Evolutionary conservation across 441 rosid species (phyloP).

Genomic region (Populus hybrid): DNA sequence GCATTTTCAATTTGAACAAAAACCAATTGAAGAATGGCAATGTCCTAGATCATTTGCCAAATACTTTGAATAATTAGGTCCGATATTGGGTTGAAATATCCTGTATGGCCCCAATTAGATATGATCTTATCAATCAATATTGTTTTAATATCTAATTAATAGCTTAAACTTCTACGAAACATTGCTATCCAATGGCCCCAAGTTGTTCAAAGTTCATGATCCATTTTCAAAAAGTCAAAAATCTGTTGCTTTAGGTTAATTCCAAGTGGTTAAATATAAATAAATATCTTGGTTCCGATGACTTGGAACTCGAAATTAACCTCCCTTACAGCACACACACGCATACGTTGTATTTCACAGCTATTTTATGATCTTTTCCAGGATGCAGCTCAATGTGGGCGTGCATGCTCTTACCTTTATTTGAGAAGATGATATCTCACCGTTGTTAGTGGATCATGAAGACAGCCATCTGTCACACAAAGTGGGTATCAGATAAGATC

Average conservation of each 20-base stretch:
- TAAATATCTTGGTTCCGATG: neutral
- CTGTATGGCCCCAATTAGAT: neutral
- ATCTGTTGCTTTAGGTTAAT: neutral
- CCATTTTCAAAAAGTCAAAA: neutral
- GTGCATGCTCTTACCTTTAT: slow-evolving; percentile 15
- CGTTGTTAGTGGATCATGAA: slow-evolving; percentile 50
- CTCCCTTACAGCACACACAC: slow-evolving; percentile 16
- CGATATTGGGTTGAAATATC: too few relatives aligned
- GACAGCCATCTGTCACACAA: slow-evolving; percentile 41
- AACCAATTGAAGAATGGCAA: neutral
- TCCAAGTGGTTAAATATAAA: neutral
- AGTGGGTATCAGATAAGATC: slow-evolving; percentile 42
- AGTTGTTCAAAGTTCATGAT: neutral
- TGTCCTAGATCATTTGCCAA: neutral
- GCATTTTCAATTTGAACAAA: neutral
- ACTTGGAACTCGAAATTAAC: neutral
- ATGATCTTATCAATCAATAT: neutral
- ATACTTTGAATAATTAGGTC: neutral
- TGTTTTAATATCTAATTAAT: neutral
- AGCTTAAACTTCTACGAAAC: neutral
- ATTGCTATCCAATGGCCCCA: neutral
- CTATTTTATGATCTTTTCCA: slow-evolving; percentile 17
- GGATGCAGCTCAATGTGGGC: slow-evolving; percentile 21
- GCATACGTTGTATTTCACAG: slow-evolving; percentile 7
- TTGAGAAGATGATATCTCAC: slow-evolving; percentile 23